Evolutionary conservation across 2,329 filamentous ascomycete genomes (phyloP), one percentile per base, ranked within the genome.

Genomic region (Bertia moriformis): DNA sequence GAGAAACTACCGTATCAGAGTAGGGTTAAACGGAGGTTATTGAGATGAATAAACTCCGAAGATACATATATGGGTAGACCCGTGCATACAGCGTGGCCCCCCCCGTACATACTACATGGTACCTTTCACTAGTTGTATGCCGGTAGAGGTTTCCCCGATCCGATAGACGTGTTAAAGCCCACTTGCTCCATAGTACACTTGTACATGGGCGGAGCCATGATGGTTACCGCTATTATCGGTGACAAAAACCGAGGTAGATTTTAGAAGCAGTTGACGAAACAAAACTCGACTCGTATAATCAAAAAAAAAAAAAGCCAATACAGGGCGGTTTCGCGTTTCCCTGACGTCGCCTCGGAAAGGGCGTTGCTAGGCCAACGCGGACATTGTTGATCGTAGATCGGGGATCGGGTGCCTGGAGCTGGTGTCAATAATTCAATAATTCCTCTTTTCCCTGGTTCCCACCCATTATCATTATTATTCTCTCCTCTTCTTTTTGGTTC

Each of bases 371-470:
- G 32, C 32, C 32, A 35, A 35, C 32, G 7, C 32, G 7, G 10
- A 7, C 32, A 17, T 35, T 35, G 32, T 35, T 35, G 32, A 35
- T 17, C 10, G 32, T 35, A 35, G 32, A 35, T 35, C 32, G 32
- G 24, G 24, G n/a, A 29, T 29, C 10, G 24, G 10, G 10, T n/a
- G 10, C 10, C 24, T 29, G 24, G 24, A 29, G 10, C 24, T n/a
- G n/a, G 24, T 29, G n/a, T 29, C 24, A n/a, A 29, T 29, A 10
- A 29, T 29, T n/a, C n/a, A 29, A 7, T 15, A 18, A 35, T 35
- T 7, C 32, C 7, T 17, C 32, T 35, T 15, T 14, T 10, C 10
- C 32, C 32, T 17, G 32, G 10, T 35, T 35, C 32, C 10, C 7
- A 17, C 7, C 15, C 15, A 10, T 13, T 14, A 35, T 35, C 17